Base-by-base conservation (phyloP, 495 filamentous ascomycete genomes). In the Lasiosphaeriaceae sp. region DNA sequence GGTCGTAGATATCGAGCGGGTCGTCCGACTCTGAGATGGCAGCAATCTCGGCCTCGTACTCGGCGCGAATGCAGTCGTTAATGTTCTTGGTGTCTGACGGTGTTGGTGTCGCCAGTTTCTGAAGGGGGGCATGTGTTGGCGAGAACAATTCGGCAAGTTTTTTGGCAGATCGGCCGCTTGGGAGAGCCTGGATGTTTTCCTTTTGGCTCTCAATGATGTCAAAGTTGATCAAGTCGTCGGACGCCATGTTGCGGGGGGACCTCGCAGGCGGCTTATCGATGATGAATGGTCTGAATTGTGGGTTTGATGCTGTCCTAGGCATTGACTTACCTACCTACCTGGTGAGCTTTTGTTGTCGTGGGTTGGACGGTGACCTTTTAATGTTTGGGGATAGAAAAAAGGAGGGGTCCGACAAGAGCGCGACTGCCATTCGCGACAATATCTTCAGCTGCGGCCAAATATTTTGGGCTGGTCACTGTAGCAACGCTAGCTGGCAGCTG, bases 131-230 rank as follows among this genome's bases (percentile, higher is more conserved):
- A 9, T 31, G 26, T 31, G 26, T 82, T 61, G 84, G 83, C 29
- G 90, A 89, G 75, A 90, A 94, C 48, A 92, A 83, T 39, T 85
- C 83, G n/a, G 86, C 92, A 29, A 98, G 85, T 17, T 90, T 89
- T 74, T 86, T 87, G 16, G 94, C 94, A 29, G 92, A 97, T 52
- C 94, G 85, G 35, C 94, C 94, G 47, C 90, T 87, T 2, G 95
- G 90, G 39, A 97, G 80, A 12, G 92, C 87, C 67, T 96, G 92
- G 43, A 97, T 96, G 67, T 98, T 97, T 73, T 98, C 94, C 73
- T 98, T 98, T 66, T 96, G 92, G 44, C 80, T 81, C 70, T 98
- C 94, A 74, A 98, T 97, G 58, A 97, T 84, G 58, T 96, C 88
- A 78, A 98, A 97, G 72, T 95, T 83, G 66, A 96, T 89, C 16